These are phyloP conservation scores for Lichina pygmaea DNA, from an alignment of 495 filamentous ascomycete species.

Conservation along the genomic window DNA sequence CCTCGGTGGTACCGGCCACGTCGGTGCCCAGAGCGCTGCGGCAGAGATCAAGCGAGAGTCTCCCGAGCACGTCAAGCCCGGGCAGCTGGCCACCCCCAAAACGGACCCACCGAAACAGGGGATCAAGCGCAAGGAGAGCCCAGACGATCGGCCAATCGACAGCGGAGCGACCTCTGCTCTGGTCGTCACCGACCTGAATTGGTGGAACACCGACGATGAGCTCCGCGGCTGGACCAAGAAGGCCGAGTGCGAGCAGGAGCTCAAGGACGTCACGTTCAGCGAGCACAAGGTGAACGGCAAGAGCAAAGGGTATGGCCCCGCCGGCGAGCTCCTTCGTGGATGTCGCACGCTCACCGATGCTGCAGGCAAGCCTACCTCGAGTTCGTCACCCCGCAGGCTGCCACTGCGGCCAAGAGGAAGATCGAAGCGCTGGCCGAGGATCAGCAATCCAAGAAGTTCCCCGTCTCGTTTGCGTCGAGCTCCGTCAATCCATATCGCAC, in stretches of 20 bases:
- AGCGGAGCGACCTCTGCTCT: constrained; percentile 61
- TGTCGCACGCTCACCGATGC: background rate
- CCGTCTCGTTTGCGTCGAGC: constrained; percentile 48
- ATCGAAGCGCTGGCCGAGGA: constrained; percentile 34
- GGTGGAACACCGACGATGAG: constrained; percentile 95
- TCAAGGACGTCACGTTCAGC: constrained; percentile 84
- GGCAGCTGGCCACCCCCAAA: constrained; percentile 1
- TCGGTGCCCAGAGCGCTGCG: background rate
- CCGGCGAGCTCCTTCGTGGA: too few relatives aligned
- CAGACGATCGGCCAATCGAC: constrained; percentile 53
- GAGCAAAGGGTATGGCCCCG: constrained; percentile 49
- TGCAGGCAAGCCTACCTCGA: constrained; percentile 73
- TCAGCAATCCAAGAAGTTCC: constrained; percentile 38
- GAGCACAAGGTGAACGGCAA: constrained; percentile 99
- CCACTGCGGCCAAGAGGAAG: constrained; percentile 59
- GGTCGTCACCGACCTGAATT: constrained; percentile 65
- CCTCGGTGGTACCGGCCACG: background rate
- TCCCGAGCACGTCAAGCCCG: background rate
- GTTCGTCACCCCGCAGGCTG: constrained; percentile 59
- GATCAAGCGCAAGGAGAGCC: constrained; percentile 46
- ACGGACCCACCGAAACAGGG: constrained; percentile 26
- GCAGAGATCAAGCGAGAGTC: background rate
- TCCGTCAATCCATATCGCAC: constrained; percentile 72
- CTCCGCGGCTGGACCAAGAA: constrained; percentile 67
- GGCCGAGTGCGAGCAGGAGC: constrained; percentile 48